Conservation (phyloP, 345 rosid species). For the Euphorbia lathyris region DNA sequence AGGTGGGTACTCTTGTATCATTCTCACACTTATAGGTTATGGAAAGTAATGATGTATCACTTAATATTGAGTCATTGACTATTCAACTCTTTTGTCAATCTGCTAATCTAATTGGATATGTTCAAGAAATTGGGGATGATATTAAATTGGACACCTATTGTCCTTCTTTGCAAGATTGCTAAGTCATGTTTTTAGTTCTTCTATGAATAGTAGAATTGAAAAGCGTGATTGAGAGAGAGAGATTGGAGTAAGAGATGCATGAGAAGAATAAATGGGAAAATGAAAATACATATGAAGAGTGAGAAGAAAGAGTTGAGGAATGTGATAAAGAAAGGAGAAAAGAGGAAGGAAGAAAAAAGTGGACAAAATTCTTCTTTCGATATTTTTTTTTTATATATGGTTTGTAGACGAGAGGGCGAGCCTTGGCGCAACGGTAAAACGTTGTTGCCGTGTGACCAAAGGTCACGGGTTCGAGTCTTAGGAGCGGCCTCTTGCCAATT, state of each 20-base stretch:
- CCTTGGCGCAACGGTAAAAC: too few species aligned
- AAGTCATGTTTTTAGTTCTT: neutral
- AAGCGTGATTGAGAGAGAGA: neutral
- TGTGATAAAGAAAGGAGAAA: neutral
- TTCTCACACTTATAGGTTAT: slow-evolving; percentile 6
- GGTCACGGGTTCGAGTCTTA: too few species aligned
- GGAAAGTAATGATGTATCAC: neutral
- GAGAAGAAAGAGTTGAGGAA: neutral
- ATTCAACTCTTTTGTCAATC: neutral
- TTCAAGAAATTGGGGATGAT: neutral
- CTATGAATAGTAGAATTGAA: neutral
- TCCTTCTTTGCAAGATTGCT: neutral
- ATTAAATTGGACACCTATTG: neutral
- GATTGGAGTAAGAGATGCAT: neutral
- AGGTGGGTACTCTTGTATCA: slow-evolving; percentile 49
- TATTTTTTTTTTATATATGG: neutral
- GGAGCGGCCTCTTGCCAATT: too few species aligned
- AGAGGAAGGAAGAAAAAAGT: neutral
- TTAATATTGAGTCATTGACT: neutral
- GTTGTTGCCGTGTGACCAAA: too few species aligned
- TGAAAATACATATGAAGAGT: neutral
- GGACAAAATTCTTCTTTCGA: too few species aligned
- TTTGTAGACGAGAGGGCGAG: too few species aligned
- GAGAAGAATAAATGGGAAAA: neutral
- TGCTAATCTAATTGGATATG: neutral